Evolutionary conservation across 305 asterid genomes (phyloP), one percentile per base, ranked within the genome.

Genomic region (Fraxinus albicans): DNA sequence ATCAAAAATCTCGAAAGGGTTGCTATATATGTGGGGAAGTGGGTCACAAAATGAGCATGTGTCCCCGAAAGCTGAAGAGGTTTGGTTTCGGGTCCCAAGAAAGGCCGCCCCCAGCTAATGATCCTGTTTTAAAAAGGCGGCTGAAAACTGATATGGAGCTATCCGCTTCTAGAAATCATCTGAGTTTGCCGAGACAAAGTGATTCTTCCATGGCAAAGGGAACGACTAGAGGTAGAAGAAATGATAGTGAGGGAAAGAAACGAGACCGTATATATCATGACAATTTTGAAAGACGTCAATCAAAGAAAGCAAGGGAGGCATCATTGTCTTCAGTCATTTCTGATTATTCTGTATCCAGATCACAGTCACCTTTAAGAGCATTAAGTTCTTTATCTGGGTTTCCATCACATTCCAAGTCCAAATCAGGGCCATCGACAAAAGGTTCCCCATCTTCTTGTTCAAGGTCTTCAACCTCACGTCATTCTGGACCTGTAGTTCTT

Each of bases 21-120:
- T 85, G 90, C 84, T 81, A 82, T 76, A 69, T 42, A 15, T 83
- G 86, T 81, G 90, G 86, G 73, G 84, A 89, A 77, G 85, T 80
- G 73, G 92, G 88, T 55, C 89, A 86, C 77, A 79, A 77, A 80
- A 81, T 82, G 86, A 74, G 58, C 70, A 79, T 65, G 19, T 88
- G 89, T 82, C 83, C 88, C 10, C 69, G 47, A 67, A 78, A 85
- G 82, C 76, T 80, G 29, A 84, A 81, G 84, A 74, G 70, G 78
- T 70, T 73, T 13, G 76, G 35, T 13, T 77, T 86, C 29, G 78
- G 86, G 81, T 60, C 80, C 33, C 65, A 23, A n/a, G 81, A 87
- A 80, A 81, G 77, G 77, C 83, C 60, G 23, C 47, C 42, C 67
- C 81, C 77, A 8, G 83, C 76, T 78, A 63, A 78, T 21, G 82